Base-by-base conservation (phyloP, 495 filamentous ascomycete species). In the Podospora pseudoanserina region DNA sequence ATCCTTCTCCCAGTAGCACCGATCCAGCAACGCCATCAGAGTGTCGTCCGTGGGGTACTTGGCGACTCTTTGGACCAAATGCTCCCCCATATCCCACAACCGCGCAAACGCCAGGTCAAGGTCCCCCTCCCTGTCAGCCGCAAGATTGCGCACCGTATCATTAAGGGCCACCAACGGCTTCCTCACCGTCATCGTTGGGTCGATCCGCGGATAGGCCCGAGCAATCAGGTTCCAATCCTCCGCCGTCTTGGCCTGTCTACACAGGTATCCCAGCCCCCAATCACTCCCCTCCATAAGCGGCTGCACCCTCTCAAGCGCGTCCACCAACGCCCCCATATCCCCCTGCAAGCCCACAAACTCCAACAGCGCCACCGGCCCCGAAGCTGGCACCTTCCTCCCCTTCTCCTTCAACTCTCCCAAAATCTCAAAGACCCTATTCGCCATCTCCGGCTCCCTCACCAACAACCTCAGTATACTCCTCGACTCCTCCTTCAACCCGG, bases 251-350 rank as follows among this genome's bases (percentile, higher is more conserved):
- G 75, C 90, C 91, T 64, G 88, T 84, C 49, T 78, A 79, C 60
- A 97, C 80, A 6, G 97, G 82, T 4, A 85, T 71, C 71, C 93
- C 91, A 77, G 90, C 94, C 2, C 81, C 89, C 28, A 80, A 76
- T 3, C 84, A 83, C 72, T 88, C 84, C 11, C 88, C 89, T 11
- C 85, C 86, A 67, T 85, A 90, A 66, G 94, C 75, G 9, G 81
- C 83, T 89, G 86, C 16, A 96, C 74, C 28, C 86, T 79, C 68
- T 91, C 90, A 79, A 96, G 97, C 11, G 91, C 70, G 6, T 86
- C 83, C 9, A 96, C 70, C 0, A 91, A 90, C 20, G 82, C 77
- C 5, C 82, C 79, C 20, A 88, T 78, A 7, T 84, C 76, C 9
- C 67, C 58, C 28, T 79, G 77, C 7, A 73, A 32, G 63, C 83